Conservation (phyloP, 1,139 yeast species). For the Yamadazyma blattariae region DNA sequence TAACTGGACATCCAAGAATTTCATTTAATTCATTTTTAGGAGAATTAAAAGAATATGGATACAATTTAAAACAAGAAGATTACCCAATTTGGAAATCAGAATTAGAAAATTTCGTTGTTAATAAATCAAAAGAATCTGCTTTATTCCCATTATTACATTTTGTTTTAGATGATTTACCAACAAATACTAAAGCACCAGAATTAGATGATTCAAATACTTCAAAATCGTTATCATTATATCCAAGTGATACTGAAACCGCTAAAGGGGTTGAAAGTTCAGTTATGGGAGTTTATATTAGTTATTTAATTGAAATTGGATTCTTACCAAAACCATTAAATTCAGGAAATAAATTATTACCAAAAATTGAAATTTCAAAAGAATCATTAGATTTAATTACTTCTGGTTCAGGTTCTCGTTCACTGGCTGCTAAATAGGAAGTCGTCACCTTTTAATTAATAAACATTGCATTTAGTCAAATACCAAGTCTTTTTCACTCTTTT, state of each 20-base stretch:
- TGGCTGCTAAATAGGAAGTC: conserved; percentile 49
- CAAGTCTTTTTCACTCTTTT: no score
- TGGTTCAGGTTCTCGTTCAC: conserved; percentile 88
- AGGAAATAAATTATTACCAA: conserved; percentile 54
- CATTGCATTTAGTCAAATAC: no score
- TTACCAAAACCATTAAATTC: conserved; percentile 54
- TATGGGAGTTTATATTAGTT: conserved; percentile 75
- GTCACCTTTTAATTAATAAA: no score
- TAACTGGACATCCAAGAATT: conserved; percentile 95
- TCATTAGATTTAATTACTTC: conserved; percentile 64
- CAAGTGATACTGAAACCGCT: conserved; percentile 68
- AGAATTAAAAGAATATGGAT: conserved; percentile 68
- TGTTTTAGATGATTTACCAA: conserved; percentile 88
- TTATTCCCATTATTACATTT: conserved; percentile 90
- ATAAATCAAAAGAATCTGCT: conserved; percentile 73
- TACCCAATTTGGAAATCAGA: conserved; percentile 77
- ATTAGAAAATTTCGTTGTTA: conserved; percentile 74
- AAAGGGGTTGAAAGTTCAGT: conserved; percentile 66
- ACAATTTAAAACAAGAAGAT: conserved; percentile 56
- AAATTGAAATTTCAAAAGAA: conserved; percentile 51
- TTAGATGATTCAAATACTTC: conserved; percentile 82
- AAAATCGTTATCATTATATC: conserved; percentile 45
- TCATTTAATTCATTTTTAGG: conserved; percentile 73
- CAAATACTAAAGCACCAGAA: conserved; percentile 91
- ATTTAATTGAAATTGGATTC: conserved; percentile 76